phyloP scores from a whole-genome alignment of 2,329 filamentous ascomycete species.

The Curvularia verruculosa region DNA sequence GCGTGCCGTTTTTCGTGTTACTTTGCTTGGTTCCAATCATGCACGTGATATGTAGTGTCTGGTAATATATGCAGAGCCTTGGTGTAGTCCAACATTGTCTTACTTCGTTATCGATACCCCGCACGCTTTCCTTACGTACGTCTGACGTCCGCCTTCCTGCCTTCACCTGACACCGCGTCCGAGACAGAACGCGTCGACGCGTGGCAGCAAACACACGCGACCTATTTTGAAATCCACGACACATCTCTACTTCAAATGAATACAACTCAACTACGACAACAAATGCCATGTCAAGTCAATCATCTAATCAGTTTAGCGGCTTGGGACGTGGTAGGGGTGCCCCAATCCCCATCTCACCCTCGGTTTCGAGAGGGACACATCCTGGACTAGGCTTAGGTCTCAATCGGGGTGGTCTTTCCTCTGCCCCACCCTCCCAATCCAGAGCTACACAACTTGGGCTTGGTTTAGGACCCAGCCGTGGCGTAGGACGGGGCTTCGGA shows the following conservation, averaged over 20 bases:
- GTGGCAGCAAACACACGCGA: neutral
- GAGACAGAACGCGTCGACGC: slow-evolving; percentile 20
- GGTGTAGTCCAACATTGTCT: neutral
- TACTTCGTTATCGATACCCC: slow-evolving; percentile 7
- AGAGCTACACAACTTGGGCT: slow-evolving; percentile 19
- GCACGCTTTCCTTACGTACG: neutral
- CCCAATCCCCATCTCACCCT: neutral
- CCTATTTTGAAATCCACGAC: neutral
- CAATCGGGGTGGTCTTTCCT: too few species aligned
- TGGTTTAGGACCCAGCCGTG: slow-evolving; percentile 25
- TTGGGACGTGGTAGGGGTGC: too few species aligned
- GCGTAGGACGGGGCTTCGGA: slow-evolving; percentile 19
- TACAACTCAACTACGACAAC: neutral
- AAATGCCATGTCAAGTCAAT: neutral
- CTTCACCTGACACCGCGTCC: slow-evolving; percentile 24
- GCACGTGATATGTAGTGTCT: neutral
- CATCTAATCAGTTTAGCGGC: neutral
- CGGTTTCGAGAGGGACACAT: neutral
- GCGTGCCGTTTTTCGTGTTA: neutral
- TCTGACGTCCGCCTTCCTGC: neutral
- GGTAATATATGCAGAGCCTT: neutral
- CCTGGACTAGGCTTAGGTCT: neutral
- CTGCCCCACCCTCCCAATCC: neutral
- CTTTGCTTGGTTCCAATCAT: neutral
- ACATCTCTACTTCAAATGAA: neutral